phyloP scores from a whole-genome alignment of 2,329 filamentous ascomycete species.

The Coniochaeta sp. region DNA sequence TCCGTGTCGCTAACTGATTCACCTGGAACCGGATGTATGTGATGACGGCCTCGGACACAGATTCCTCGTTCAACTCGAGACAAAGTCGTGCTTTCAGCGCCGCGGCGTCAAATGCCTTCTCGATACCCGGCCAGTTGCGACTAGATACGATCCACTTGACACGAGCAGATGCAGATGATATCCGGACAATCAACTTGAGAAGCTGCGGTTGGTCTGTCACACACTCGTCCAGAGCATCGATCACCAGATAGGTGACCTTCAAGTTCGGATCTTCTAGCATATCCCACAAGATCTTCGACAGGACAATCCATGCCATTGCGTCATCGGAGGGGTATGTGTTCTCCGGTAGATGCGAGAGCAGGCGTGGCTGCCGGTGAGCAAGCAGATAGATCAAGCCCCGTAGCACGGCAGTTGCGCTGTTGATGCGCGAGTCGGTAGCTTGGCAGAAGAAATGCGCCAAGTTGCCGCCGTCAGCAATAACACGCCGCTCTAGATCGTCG shows the following conservation, averaged over 20 bases:
- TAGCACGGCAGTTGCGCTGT: slow-evolving; percentile 20
- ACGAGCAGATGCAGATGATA: slow-evolving; percentile 11
- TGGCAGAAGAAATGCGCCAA: slow-evolving; percentile 28
- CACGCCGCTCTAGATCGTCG: too few species aligned
- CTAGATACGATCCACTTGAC: slow-evolving; percentile 35
- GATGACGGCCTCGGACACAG: too few species aligned
- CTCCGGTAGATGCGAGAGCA: slow-evolving; percentile 25
- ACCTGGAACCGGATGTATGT: too few species aligned
- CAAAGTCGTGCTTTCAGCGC: slow-evolving; percentile 16
- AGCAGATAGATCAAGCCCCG: slow-evolving; percentile 21
- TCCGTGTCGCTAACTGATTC: too few species aligned
- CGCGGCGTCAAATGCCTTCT: slow-evolving; percentile 15
- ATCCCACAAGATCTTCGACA: slow-evolving; percentile 27
- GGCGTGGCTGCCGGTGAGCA: slow-evolving; percentile 16
- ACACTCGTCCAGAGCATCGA: slow-evolving; percentile 43
- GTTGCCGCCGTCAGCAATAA: too few species aligned
- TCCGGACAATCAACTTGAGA: slow-evolving; percentile 24
- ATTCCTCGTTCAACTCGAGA: slow-evolving; percentile 27
- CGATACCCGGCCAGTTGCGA: slow-evolving; percentile 28
- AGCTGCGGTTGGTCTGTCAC: slow-evolving; percentile 18
- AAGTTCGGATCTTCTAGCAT: slow-evolving; percentile 28
- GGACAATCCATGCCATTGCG: slow-evolving; percentile 27
- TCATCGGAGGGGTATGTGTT: slow-evolving; percentile 25
- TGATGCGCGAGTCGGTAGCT: slow-evolving; percentile 16
- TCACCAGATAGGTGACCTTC: slow-evolving; percentile 23